Conservation (phyloP, 2,329 filamentous ascomycete genomes). For the Nigrograna mackinnonii region DNA sequence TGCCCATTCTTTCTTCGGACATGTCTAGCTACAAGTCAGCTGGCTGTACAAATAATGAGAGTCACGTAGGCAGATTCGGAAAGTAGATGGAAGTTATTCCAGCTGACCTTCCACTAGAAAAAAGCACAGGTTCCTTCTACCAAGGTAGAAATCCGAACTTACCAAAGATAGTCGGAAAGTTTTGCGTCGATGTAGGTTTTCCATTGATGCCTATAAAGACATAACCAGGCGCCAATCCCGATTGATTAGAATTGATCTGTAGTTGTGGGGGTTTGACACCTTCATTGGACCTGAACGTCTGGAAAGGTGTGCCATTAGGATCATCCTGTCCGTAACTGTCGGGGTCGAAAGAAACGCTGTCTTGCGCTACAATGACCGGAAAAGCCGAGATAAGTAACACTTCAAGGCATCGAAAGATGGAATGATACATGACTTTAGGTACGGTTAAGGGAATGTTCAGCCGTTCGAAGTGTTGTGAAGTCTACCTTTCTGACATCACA, state of each 20-base stretch:
- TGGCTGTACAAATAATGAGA: not conserved
- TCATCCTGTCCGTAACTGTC: conserved; percentile 14
- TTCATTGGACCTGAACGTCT: conserved; percentile 18
- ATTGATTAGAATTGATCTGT: conserved; percentile 15
- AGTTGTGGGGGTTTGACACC: conserved; percentile 17
- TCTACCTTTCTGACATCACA: too few relatives aligned
- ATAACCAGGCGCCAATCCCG: conserved; percentile 13
- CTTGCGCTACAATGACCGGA: conserved; percentile 11
- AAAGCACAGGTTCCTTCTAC: not conserved
- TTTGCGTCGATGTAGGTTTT: conserved; percentile 18
- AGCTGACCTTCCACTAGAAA: too few relatives aligned
- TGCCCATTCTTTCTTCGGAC: conserved; percentile 17
- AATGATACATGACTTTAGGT: too few relatives aligned
- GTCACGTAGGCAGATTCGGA: too few relatives aligned
- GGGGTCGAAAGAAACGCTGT: conserved; percentile 16
- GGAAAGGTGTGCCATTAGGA: conserved; percentile 14
- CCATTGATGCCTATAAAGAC: conserved; percentile 20
- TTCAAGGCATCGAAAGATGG: not conserved
- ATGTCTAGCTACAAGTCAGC: conserved; percentile 7
- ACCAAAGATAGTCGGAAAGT: conserved; percentile 20
- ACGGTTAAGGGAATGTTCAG: too few relatives aligned
- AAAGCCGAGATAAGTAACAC: conserved; percentile 3
- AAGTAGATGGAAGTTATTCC: too few relatives aligned
- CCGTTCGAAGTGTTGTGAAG: too few relatives aligned
- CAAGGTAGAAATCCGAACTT: not conserved